These are phyloP conservation scores for Hortaea werneckii DNA, from an alignment of 2,329 filamentous ascomycete genomes.

Conservation along the genomic window DNA sequence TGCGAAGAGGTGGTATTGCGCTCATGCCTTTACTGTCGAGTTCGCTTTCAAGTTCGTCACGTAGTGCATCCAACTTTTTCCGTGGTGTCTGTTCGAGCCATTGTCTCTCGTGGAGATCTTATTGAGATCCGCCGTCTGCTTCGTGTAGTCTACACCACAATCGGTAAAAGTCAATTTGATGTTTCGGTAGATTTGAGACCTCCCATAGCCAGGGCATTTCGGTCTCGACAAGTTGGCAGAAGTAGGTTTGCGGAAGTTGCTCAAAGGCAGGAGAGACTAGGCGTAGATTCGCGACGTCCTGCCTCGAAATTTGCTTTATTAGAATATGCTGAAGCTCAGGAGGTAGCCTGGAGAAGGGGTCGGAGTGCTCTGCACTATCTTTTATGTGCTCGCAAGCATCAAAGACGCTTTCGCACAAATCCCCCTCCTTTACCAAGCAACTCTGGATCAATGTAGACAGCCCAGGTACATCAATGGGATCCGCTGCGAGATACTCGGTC, in stretches of 20 bases:
- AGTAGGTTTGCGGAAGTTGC: slow-evolving; percentile 2
- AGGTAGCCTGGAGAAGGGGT: neutral
- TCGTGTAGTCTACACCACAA: neutral
- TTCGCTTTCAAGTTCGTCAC: neutral
- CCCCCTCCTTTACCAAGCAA: neutral
- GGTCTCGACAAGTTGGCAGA: neutral
- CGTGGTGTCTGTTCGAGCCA: neutral
- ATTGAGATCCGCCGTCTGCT: neutral
- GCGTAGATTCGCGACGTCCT: neutral
- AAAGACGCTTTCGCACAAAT: neutral
- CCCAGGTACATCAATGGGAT: neutral
- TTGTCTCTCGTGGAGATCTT: neutral
- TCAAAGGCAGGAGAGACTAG: neutral
- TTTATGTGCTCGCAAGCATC: neutral
- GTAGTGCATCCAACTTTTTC: neutral
- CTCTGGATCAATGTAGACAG: neutral
- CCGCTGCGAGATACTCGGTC: neutral
- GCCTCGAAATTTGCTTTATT: neutral
- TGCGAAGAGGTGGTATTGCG: too few species aligned
- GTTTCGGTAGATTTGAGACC: neutral
- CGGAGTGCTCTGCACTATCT: neutral
- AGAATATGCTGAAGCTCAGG: neutral
- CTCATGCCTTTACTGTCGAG: too few species aligned
- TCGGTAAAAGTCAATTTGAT: neutral
- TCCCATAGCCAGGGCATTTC: slow-evolving; percentile 1